Evolutionary conservation across 169 alveolate genomes (phyloP).

Genomic region (Plasmodium inui): DNA sequence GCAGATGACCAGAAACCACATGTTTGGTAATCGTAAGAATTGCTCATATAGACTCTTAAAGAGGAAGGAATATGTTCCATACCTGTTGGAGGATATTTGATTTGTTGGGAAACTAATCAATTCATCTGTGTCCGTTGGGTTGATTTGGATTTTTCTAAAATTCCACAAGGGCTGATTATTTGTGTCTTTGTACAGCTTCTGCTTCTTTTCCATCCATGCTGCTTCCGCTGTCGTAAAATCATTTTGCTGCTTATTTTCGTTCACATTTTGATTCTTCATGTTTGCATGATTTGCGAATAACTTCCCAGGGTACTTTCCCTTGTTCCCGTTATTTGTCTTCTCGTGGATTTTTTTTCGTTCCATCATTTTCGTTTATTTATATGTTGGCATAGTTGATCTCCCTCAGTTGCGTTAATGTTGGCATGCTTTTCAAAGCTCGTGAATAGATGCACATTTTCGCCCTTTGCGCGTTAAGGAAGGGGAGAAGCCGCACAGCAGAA

Average conservation of each 20-base stretch:
- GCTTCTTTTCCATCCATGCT: slow-evolving; percentile 79
- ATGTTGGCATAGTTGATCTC: background rate
- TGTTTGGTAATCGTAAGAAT: slow-evolving; percentile 69
- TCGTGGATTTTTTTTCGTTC: slow-evolving; percentile 26
- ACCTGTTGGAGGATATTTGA: slow-evolving; percentile 54
- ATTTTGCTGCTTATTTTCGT: slow-evolving; percentile 51
- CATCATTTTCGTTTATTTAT: slow-evolving; percentile 4
- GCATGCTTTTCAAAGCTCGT: background rate
- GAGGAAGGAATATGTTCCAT: slow-evolving; percentile 75
- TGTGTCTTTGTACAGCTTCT: slow-evolving; percentile 82
- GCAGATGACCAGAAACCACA: slow-evolving; percentile 67
- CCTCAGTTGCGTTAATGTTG: background rate
- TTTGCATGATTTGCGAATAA: slow-evolving; percentile 11
- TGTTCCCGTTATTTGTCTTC: slow-evolving; percentile 17
- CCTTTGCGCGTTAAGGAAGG: background rate
- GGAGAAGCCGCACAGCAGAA: background rate
- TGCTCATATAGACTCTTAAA: slow-evolving; percentile 78
- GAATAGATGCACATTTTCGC: slow-evolving; percentile 8
- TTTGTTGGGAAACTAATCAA: slow-evolving; percentile 80
- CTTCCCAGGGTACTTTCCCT: slow-evolving; percentile 37
- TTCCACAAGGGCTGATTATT: slow-evolving; percentile 86
- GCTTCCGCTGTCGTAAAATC: slow-evolving; percentile 76
- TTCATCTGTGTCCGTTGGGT: slow-evolving; percentile 83
- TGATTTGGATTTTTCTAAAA: slow-evolving; percentile 81
- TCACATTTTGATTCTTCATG: slow-evolving; percentile 35